Evolutionary conservation across 2,329 filamentous ascomycete genomes (phyloP).

Genomic region (Lachnellula cervina): DNA sequence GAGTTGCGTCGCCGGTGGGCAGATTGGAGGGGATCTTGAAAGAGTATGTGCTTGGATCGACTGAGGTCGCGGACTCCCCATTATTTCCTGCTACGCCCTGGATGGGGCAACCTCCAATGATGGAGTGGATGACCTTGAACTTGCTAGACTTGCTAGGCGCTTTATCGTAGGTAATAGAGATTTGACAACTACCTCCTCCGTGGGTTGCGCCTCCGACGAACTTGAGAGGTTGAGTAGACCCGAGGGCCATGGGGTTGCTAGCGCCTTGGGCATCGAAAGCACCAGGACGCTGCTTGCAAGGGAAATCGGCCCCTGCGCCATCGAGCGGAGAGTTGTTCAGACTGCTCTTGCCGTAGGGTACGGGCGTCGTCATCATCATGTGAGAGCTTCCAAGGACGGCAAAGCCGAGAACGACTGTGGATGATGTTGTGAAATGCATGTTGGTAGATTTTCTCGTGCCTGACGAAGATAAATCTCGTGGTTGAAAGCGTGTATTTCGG

Average conservation of each 20-base stretch:
- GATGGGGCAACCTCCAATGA: slow-evolving; percentile 79
- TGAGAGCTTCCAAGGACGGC: slow-evolving; percentile 63
- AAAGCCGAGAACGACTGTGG: slow-evolving; percentile 49
- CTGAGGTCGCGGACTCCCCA: slow-evolving; percentile 39
- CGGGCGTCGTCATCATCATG: slow-evolving; percentile 66
- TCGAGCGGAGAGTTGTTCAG: slow-evolving; percentile 62
- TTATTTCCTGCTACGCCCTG: slow-evolving; percentile 53
- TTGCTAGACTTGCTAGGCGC: slow-evolving; percentile 59
- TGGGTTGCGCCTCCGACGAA: slow-evolving; percentile 74
- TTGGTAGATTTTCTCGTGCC: slow-evolving; percentile 26
- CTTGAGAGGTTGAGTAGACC: slow-evolving; percentile 53
- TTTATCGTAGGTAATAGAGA: slow-evolving; percentile 76
- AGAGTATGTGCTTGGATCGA: slow-evolving; percentile 54
- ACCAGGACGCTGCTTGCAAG: slow-evolving; percentile 66
- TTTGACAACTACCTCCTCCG: slow-evolving; percentile 88
- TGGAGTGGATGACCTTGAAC: slow-evolving; percentile 88
- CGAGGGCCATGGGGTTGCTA: slow-evolving; percentile 59
- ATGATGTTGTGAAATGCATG: slow-evolving; percentile 48
- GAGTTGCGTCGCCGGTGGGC: slow-evolving; percentile 68
- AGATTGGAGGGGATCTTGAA: slow-evolving; percentile 70
- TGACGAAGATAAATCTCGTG: slow-evolving; percentile 19
- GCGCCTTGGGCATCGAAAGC: slow-evolving; percentile 42
- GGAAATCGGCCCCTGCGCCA: slow-evolving; percentile 62
- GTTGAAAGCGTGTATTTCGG: background rate
- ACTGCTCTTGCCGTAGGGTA: slow-evolving; percentile 50